phyloP scores from a whole-genome alignment of 305 asterid genomes.

The Fraxinus xanthoxyloides region DNA sequence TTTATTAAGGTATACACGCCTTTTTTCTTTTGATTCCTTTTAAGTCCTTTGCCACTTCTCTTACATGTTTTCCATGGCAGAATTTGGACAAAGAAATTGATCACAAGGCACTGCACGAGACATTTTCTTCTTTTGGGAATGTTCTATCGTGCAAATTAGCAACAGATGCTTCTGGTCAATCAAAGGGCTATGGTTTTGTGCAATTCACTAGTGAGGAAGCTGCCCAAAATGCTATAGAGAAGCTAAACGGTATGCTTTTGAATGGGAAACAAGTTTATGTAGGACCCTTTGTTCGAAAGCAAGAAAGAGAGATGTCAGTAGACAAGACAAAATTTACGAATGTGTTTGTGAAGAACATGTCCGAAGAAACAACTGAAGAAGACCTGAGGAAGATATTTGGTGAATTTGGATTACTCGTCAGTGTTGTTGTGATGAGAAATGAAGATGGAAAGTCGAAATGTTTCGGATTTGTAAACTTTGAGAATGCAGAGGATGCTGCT shows the following conservation, averaged over 20 bases:
- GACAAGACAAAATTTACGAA: conserved; percentile 78
- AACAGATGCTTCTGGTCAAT: conserved; percentile 74
- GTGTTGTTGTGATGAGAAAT: conserved; percentile 79
- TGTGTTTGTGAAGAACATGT: conserved; percentile 83
- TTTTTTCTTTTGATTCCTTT: neutral
- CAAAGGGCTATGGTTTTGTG: conserved; percentile 94
- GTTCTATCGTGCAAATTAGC: conserved; percentile 94
- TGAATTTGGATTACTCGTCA: conserved; percentile 72
- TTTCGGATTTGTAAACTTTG: conserved; percentile 95
- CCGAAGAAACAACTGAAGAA: conserved; percentile 79
- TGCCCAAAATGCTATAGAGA: conserved; percentile 83
- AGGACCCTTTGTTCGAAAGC: conserved; percentile 88
- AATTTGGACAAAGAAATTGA: conserved; percentile 97
- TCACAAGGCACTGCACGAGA: conserved; percentile 90
- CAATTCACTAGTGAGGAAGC: conserved; percentile 82
- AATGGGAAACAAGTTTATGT: conserved; percentile 94
- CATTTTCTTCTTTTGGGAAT: conserved; percentile 79
- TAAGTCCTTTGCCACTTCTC: neutral
- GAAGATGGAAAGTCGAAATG: conserved; percentile 85
- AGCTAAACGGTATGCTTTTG: conserved; percentile 89
- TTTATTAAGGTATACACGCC: conserved; percentile 66
- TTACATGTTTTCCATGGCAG: conserved; percentile 30
- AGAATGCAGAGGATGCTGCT: conserved; percentile 88
- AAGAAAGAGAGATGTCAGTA: conserved; percentile 72
- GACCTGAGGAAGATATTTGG: conserved; percentile 69